Evolutionary conservation across 192 early-diverging fungal genomes (phyloP).

Genomic region (Backusella parvicylindrica): DNA sequence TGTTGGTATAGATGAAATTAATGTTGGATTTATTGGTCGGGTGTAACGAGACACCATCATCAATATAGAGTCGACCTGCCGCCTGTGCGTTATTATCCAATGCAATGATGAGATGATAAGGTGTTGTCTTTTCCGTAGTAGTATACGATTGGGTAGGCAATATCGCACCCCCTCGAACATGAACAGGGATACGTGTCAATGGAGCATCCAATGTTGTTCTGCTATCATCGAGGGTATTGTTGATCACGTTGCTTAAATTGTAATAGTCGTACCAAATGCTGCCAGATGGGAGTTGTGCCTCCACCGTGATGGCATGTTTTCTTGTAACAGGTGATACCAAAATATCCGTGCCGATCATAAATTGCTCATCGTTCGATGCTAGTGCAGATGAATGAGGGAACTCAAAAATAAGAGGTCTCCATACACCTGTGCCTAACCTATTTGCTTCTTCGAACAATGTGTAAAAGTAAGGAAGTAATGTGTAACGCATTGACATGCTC

Average conservation of each 20-base stretch:
- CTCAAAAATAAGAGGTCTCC: constrained; percentile 52
- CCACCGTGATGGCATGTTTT: constrained; percentile 45
- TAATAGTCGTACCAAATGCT: constrained; percentile 65
- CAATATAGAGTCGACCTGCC: constrained; percentile 51
- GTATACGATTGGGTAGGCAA: constrained; percentile 45
- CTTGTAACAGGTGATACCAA: constrained; percentile 56
- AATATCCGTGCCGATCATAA: constrained; percentile 57
- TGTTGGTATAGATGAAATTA: constrained; percentile 2
- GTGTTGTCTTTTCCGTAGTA: constrained; percentile 41
- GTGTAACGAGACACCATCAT: constrained; percentile 56
- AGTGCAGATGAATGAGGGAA: constrained; percentile 34
- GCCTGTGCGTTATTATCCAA: constrained; percentile 44
- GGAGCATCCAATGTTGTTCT: constrained; percentile 38
- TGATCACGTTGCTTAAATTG: constrained; percentile 24
- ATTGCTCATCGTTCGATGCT: constrained; percentile 49
- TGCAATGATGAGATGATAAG: constrained; percentile 53
- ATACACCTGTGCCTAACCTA: constrained; percentile 48
- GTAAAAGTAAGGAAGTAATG: constrained; percentile 60
- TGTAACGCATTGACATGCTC: constrained; percentile 53
- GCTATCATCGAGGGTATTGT: neutral
- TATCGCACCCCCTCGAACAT: constrained; percentile 57
- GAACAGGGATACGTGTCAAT: constrained; percentile 55
- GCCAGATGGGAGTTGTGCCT: constrained; percentile 57
- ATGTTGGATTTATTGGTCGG: constrained; percentile 11
- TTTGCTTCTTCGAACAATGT: constrained; percentile 48